A percentile compares a stretch with the other conserved stretches of the same genome.
Conservation (phyloP, 202 grass and related monocot genomes). For the Sporobolus alterniflorus region DNA sequence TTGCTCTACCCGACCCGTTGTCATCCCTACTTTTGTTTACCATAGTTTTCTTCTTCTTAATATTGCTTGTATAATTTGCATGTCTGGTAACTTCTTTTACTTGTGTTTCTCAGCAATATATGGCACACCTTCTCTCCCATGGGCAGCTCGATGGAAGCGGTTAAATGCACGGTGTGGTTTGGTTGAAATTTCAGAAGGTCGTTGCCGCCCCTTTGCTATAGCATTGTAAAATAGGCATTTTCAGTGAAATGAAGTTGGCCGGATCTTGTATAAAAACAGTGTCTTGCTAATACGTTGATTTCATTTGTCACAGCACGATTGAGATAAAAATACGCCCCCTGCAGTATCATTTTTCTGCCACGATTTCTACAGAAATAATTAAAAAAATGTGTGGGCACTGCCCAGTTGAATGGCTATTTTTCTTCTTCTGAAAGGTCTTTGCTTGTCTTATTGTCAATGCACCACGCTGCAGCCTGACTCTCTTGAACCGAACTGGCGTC, state of each 20-base stretch:
- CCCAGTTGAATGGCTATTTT: not conserved
- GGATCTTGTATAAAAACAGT: not conserved
- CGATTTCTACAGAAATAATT: not conserved
- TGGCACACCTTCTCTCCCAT: conserved; percentile 85
- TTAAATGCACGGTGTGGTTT: conserved; percentile 26
- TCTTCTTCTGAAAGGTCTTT: not conserved
- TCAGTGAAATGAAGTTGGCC: not conserved
- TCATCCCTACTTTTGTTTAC: too few species aligned
- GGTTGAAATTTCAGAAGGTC: not conserved
- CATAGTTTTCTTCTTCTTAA: not conserved
- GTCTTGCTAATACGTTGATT: not conserved
- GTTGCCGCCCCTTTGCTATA: not conserved
- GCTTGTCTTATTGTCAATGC: not conserved
- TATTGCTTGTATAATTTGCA: not conserved
- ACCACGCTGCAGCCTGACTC: too few species aligned
- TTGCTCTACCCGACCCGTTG: too few species aligned
- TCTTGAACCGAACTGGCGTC: not conserved
- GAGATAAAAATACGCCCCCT: not conserved
- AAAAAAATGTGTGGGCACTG: not conserved
- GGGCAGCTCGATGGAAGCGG: conserved; percentile 72
- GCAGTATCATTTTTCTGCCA: not conserved
- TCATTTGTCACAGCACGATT: not conserved
- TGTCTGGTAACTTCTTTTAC: not conserved
- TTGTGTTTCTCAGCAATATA: conserved; percentile 60
- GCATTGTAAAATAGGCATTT: not conserved